Base-by-base conservation (phyloP, 1,284 basidiomycete genomes). In the Ustilago bromivora region DNA sequence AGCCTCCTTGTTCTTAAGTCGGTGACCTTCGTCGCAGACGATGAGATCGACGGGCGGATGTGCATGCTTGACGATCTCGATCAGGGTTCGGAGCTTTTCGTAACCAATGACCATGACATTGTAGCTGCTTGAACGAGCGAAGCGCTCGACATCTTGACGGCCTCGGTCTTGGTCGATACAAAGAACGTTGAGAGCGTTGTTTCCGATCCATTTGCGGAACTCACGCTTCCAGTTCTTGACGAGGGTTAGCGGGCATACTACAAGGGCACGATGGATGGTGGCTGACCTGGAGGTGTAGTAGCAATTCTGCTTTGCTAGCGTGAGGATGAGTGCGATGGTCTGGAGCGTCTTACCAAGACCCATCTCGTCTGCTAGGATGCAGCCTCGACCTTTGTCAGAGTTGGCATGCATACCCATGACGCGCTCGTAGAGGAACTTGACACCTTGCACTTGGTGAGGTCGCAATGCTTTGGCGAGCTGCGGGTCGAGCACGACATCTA, bases 291-390 rank as follows among this genome's bases (percentile, higher is more conserved):
- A 60, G 1, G 82, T 76, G 55, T 82, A 85, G 64, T 85, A 85
- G 76, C 83, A 84, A 51, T 47, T 79, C 54, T 83, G 74, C 66
- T 80, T 79, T 36, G 84, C 73, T 32, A 84, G 71, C 11, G 82
- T 85, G 23, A 82, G 57, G 38, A 84, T 61, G n/a, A 85, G 69
- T 0, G 84, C 70, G 61, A 85, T 85, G 32, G 84, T 85, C 55
- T 85, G 84, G 17, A 85, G 72, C 3, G 84, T 84, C 67, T 83
- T 82, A 52, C 77, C 70, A 40, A 72, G 68, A 46, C 96, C 96
- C 96, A 99, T 99, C 87, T 98, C 96, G 85, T 99, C 96, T 0
- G 97, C 96, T 93, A 99, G 96, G 85, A 99, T 99, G 83, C 95
- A 98, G 0, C 97, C 97, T 78, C 94, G 83, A 38, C 76, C 73